Evolutionary conservation across 1,284 basidiomycete genomes (phyloP), one percentile per base, ranked within the genome.

Genomic region (Sphaerobolus stellatus): DNA sequence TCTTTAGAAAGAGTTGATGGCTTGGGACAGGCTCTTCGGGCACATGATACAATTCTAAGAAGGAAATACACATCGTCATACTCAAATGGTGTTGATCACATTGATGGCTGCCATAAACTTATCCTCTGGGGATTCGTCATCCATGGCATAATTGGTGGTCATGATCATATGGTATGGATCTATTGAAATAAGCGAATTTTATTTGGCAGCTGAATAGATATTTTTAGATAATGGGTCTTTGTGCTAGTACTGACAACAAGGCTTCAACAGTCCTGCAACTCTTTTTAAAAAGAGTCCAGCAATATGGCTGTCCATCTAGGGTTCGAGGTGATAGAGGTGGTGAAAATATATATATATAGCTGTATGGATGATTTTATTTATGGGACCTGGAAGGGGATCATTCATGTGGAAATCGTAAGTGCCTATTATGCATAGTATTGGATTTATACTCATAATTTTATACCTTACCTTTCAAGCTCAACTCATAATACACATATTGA

Each of bases 61-160:
- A 57, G 61, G 1, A 58, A 65, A 34, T 78, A 79, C 51, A 30
- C 55, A 16, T 66, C 72, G 1, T 31, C 62, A 2, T 46, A 66
- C 0, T 72, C 75, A 4, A 77, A 80, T 58, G 55, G 64, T 0
- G 51, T 79, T 0, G 80, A 78, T 77, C 78, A 80, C 59, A 55
- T 71, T 30, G 75, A 80, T 62, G 75, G 78, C 0, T 76, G 80
- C 53, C 78, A 80, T 54, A 79, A 80, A 56, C 62, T 80, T 0
- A 81, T 82, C 11, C 34, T 36, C 0, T 82, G 75, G 76, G 76
- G 77, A 0, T 70, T 81, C 47, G 74, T 81, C 0, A 73, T 82
- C 16, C 79, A 82, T 65, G 77, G 75, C n/a, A n/a, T n/a, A n/a
- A n/a, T n/a, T n/a, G n/a, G n/a, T n/a, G n/a, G n/a, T n/a, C n/a